Base-by-base conservation (phyloP, 2,329 filamentous ascomycete genomes). In the Apiospora kogelbergensis region DNA sequence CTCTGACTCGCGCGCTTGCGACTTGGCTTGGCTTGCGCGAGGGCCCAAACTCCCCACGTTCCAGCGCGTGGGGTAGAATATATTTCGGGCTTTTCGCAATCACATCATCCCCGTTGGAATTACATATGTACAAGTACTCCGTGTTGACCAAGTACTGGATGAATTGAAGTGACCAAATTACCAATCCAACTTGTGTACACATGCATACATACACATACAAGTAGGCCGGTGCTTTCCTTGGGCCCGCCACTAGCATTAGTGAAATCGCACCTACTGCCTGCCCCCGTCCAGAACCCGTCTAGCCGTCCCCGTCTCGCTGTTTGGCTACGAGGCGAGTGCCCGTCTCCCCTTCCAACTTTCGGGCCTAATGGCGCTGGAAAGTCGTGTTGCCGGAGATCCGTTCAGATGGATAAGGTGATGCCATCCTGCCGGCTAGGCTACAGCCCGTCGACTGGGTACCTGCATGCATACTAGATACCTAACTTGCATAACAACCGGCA, bases 251-350 rank as follows among this genome's bases (percentile, higher is more conserved):
- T n/a, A n/a, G n/a, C n/a, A n/a, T n/a, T n/a, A 33, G 33, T 33
- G 7, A 30, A 57, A 57, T 13, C 48, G 48, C 48, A 33, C 48
- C 33, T 57, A 24, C 11, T 26, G 46, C 24, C 48, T 24, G 48
- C 22, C 48, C 20, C 53, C 42, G 42, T n/a, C n/a, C n/a, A n/a
- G n/a, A n/a, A n/a, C n/a, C n/a, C n/a, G n/a, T n/a, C n/a, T n/a
- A n/a, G n/a, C n/a, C n/a, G n/a, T n/a, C 42, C n/a, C 53, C 53
- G 53, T 60, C 53, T 60, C 53, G 53, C 53, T 60, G 26, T 37
- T 60, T n/a, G 53, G 53, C 30, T 17, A 37, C 37, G 53, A 60
- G 33, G 53, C 53, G 53, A 60, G 30, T 37, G 53, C 26, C 53
- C 9, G 33, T 22, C 30, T 37, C 53, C 30, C 53, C 53, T 60